These are phyloP conservation scores for Ustulina deusta DNA, from an alignment of 2,329 filamentous ascomycete genomes.

Conservation along the genomic window DNA sequence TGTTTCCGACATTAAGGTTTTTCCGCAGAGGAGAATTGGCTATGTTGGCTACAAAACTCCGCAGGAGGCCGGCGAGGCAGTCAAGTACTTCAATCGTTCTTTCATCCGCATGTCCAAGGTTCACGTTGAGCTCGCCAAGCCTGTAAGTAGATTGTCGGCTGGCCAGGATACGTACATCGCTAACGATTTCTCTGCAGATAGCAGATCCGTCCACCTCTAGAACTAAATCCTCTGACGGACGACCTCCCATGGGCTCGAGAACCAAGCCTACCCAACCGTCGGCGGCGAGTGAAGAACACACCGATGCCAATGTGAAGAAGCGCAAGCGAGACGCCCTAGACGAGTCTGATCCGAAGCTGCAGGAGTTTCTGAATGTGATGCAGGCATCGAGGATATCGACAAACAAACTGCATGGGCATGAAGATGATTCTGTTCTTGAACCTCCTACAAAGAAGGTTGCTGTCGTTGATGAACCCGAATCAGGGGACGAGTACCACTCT, in stretches of 20 bases:
- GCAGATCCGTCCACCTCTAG: slow-evolving; percentile 57
- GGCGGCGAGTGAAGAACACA: slow-evolving; percentile 9
- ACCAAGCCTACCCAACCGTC: slow-evolving; percentile 46
- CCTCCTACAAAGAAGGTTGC: slow-evolving; percentile 56
- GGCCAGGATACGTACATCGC: slow-evolving; percentile 13
- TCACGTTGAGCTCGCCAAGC: slow-evolving; percentile 85
- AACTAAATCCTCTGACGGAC: slow-evolving; percentile 38
- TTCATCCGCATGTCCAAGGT: slow-evolving; percentile 98
- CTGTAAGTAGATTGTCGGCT: slow-evolving; percentile 65
- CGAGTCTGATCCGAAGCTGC: slow-evolving; percentile 80
- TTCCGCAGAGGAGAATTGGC: slow-evolving; percentile 89
- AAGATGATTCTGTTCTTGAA: slow-evolving; percentile 51
- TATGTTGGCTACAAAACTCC: slow-evolving; percentile 93
- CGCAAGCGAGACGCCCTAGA: slow-evolving; percentile 72
- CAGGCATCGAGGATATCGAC: slow-evolving; percentile 70
- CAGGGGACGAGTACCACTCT: slow-evolving; percentile 80
- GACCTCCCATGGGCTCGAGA: slow-evolving; percentile 46
- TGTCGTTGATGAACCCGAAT: slow-evolving; percentile 66
- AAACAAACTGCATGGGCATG: slow-evolving; percentile 70
- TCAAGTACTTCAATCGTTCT: slow-evolving; percentile 94
- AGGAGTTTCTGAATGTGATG: slow-evolving; percentile 89
- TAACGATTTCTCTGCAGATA: slow-evolving; percentile 47
- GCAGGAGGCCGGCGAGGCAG: slow-evolving; percentile 82
- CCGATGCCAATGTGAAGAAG: slow-evolving; percentile 65
- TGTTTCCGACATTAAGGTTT: slow-evolving; percentile 92